Evolutionary conservation across 371 early-diverging fungal species (phyloP).

Genomic region (Mortierella polycephala): DNA sequence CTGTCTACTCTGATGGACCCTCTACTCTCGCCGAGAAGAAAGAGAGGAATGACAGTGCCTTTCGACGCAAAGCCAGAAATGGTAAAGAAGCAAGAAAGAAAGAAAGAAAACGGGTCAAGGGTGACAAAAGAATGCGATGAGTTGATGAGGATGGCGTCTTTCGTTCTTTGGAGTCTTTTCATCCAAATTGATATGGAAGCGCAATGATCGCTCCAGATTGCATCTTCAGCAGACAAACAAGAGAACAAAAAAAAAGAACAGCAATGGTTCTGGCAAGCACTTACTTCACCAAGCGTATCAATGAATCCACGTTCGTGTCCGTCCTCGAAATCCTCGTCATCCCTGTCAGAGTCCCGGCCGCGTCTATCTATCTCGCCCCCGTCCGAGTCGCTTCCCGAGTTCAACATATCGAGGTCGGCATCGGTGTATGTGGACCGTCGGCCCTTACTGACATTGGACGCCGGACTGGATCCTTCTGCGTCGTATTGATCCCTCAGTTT

Average conservation of each 20-base stretch:
- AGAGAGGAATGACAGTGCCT: conserved; percentile 11
- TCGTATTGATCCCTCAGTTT: conserved; percentile 16
- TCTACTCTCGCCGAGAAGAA: conserved; percentile 10
- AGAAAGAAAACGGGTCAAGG: conserved; percentile 2
- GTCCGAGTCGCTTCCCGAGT: conserved; percentile 29
- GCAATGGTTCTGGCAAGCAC: background rate
- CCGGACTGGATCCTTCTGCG: conserved; percentile 13
- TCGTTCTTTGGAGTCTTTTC: too few species aligned
- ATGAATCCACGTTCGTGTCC: conserved; percentile 19
- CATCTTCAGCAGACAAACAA: background rate
- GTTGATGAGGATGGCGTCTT: background rate
- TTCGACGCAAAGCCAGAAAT: background rate
- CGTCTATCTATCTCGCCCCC: conserved; percentile 2
- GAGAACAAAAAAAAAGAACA: background rate
- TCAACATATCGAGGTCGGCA: conserved; percentile 19
- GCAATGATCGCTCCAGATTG: too few species aligned
- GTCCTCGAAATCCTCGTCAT: conserved; percentile 2
- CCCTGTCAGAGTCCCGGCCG: background rate
- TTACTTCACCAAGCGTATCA: conserved; percentile 26
- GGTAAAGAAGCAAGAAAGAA: background rate
- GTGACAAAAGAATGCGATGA: background rate
- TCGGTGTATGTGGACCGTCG: conserved; percentile 32
- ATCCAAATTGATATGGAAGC: too few species aligned
- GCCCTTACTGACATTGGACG: conserved; percentile 15
- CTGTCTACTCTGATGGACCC: conserved; percentile 12